These are phyloP conservation scores for Avicennia marina DNA, from an alignment of 257 asterid species.

Conservation along the genomic window DNA sequence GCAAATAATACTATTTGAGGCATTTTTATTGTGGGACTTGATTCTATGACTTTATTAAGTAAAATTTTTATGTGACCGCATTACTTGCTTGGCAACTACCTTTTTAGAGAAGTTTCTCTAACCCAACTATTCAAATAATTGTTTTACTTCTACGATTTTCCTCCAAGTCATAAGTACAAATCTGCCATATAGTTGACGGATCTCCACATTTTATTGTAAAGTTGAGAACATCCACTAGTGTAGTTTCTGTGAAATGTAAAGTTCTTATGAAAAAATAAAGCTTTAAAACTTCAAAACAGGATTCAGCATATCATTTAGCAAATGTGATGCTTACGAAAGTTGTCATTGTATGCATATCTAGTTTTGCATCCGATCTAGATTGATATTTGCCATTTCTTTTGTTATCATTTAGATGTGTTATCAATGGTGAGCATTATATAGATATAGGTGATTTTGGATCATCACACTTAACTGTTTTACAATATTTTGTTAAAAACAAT, in stretches of 20 bases:
- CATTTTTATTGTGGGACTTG: too few species aligned
- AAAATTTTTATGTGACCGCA: too few species aligned
- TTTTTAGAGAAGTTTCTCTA: too few species aligned
- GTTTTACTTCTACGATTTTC: not conserved
- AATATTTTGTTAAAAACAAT: too few species aligned
- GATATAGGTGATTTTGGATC: not conserved
- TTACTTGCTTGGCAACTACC: too few species aligned
- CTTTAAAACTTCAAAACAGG: too few species aligned
- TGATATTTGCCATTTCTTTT: not conserved
- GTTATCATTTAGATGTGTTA: not conserved
- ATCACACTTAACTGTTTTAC: not conserved
- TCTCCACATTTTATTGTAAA: too few species aligned
- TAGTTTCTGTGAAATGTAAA: too few species aligned
- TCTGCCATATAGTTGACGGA: not conserved
- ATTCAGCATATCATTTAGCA: too few species aligned
- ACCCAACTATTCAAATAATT: not conserved
- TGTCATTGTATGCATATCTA: constrained; percentile 1
- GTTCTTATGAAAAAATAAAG: too few species aligned
- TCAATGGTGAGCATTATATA: not conserved
- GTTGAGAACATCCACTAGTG: not conserved
- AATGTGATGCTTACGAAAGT: not conserved
- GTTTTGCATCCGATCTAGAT: not conserved
- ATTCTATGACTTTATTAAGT: too few species aligned
- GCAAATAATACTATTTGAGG: not conserved
- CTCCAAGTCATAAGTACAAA: not conserved